Evolutionary conservation across 345 rosid species (phyloP).

Genomic region (Clarkia xantiana): DNA sequence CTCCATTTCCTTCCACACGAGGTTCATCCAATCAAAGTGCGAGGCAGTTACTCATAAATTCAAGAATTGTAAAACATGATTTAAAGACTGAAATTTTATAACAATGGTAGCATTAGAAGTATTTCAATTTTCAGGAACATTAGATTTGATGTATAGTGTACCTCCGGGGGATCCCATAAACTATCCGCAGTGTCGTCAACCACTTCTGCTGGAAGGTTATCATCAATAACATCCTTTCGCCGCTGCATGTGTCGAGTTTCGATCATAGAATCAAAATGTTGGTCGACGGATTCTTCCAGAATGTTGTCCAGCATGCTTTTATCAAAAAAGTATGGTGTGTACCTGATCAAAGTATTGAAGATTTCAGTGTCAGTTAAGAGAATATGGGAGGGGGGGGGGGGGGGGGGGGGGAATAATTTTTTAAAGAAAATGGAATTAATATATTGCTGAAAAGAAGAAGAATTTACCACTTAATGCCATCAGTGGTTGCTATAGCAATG

Average conservation of each 20-base stretch:
- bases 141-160: slow-evolving; percentile 10
- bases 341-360: slow-evolving; percentile 34
- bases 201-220: slow-evolving; percentile 59
- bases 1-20: too few species aligned
- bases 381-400: not conserved
- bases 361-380: not conserved
- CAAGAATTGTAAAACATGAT: not conserved
- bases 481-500: slow-evolving; percentile 84
- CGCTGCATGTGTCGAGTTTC: slow-evolving; percentile 85
- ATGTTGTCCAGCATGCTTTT: slow-evolving; percentile 82
- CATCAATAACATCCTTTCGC: slow-evolving; percentile 68
- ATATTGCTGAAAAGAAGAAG: not conserved
- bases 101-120: not conserved
- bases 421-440: not conserved
- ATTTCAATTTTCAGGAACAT: not conserved
- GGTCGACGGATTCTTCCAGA: slow-evolving; percentile 91
- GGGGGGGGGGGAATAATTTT: too few species aligned
- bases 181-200: slow-evolving; percentile 84
- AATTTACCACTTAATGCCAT: slow-evolving; percentile 81
- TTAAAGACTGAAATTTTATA: too few species aligned
- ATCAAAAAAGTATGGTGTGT: slow-evolving; percentile 93
- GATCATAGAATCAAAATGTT: slow-evolving; percentile 73
- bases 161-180: slow-evolving; percentile 90
- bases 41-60: not conserved
- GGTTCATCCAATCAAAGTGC: too few species aligned